Percentiles rank a stretch among this genome's conserved stretches.
phyloP scores from a whole-genome alignment of 768 basidiomycete genomes.

The Pulveroboletus sp. region DNA sequence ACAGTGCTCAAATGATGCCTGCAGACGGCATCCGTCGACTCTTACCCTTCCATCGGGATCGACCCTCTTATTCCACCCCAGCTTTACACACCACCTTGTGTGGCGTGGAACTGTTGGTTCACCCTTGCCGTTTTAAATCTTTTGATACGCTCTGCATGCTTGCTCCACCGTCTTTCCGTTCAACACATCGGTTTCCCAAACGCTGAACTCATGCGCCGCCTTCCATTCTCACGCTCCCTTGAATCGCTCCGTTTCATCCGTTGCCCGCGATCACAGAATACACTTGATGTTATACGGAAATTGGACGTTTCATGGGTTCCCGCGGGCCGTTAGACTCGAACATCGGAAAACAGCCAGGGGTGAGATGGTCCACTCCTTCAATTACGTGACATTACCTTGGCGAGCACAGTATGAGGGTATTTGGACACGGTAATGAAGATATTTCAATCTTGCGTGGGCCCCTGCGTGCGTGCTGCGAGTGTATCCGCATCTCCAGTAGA shows the following conservation, averaged over 20 bases:
- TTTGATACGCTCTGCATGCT: conserved; percentile 13
- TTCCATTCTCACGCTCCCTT: conserved; percentile 12
- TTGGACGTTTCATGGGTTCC: conserved; percentile 1
- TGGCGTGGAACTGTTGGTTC: conserved; percentile 7
- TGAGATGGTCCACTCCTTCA: background rate
- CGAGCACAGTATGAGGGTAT: conserved; percentile 10
- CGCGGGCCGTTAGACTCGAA: background rate
- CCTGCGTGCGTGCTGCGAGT: background rate
- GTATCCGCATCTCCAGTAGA: conserved; percentile 6
- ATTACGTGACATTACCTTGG: conserved; percentile 16
- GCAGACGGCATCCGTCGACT: conserved; percentile 15
- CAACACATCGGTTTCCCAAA: conserved; percentile 13
- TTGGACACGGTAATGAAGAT: conserved; percentile 9
- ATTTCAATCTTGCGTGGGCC: conserved; percentile 8
- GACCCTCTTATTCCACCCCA: conserved; percentile 16
- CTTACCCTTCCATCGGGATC: conserved; percentile 1
- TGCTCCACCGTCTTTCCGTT: conserved; percentile 14
- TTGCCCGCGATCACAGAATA: conserved; percentile 15
- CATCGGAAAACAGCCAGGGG: background rate
- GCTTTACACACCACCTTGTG: conserved; percentile 5
- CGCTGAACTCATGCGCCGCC: conserved; percentile 18
- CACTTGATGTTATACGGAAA: conserved; percentile 4
- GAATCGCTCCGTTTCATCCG: conserved; percentile 13
- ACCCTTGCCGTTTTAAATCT: conserved; percentile 13
- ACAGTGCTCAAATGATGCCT: no score